Evolutionary conservation across 2,329 filamentous ascomycete genomes (phyloP).

Genomic region (Trichoderma endophyticum): DNA sequence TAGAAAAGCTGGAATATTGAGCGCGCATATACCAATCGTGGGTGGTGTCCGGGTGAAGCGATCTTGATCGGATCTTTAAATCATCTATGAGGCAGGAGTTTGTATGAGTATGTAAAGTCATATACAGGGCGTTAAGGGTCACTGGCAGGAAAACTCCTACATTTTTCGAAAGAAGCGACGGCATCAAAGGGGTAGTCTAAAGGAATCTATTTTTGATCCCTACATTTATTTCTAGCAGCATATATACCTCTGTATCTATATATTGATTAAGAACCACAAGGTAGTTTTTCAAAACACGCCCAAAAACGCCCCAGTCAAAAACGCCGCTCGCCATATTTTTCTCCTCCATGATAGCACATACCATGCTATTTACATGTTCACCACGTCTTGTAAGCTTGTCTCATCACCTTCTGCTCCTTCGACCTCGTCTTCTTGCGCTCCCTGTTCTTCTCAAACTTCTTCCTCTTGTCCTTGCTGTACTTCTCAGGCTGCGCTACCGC

Average conservation of each 20-base stretch:
- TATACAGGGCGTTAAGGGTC: constrained; percentile 10
- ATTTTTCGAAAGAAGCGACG: neutral
- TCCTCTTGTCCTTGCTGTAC: constrained; percentile 73
- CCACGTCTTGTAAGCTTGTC: constrained; percentile 64
- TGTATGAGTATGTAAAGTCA: constrained; percentile 12
- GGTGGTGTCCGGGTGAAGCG: neutral
- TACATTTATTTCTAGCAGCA: constrained; percentile 6
- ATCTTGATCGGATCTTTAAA: neutral
- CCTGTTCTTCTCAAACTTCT: constrained; percentile 81
- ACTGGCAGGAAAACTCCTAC: neutral
- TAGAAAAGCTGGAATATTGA: neutral
- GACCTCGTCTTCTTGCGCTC: constrained; percentile 77
- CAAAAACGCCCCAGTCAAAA: constrained; percentile 12
- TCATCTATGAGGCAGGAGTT: neutral
- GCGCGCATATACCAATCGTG: neutral
- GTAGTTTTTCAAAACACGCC: constrained; percentile 2
- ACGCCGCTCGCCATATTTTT: constrained; percentile 19
- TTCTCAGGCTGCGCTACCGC: constrained; percentile 79
- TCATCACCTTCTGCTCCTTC: constrained; percentile 65
- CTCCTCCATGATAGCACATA: neutral
- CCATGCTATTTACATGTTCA: constrained; percentile 21
- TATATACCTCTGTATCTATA: neutral
- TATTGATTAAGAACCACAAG: neutral
- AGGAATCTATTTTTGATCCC: neutral
- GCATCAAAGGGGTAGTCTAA: neutral